Percentiles rank a stretch among this genome's conserved stretches.
phyloP scores from a whole-genome alignment of 805 yeast species.

The Saccharomycopsis javanensis region DNA sequence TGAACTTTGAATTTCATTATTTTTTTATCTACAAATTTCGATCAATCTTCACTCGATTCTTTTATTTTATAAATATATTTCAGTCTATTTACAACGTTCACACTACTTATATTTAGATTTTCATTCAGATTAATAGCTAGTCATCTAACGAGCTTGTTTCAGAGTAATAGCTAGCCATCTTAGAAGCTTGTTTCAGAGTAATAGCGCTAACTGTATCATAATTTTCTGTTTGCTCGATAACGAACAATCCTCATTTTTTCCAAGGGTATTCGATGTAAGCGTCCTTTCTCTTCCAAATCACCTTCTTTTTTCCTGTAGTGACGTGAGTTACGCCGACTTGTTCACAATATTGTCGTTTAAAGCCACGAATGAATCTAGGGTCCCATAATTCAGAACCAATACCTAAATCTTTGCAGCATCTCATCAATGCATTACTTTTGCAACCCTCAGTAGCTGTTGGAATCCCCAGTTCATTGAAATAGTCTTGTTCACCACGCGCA shows the following conservation, averaged over 20 bases:
- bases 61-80: no score
- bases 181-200: no score
- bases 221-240: no score
- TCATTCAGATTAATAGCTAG: no score
- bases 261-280: constrained; percentile 81
- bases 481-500: constrained; percentile 94
- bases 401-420: constrained; percentile 96
- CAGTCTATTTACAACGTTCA: no score
- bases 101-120: no score
- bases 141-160: no score
- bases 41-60: no score
- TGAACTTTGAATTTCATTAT: no score
- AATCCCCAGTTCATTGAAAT: constrained; percentile 73
- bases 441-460: constrained; percentile 98
- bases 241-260: constrained; percentile 27
- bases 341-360: constrained; percentile 59
- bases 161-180: no score
- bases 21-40: no score
- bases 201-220: no score
- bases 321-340: constrained; percentile 81
- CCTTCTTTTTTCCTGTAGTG: constrained; percentile 74
- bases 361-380: constrained; percentile 71
- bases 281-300: constrained; percentile 85
- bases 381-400: constrained; percentile 98
- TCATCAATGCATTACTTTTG: constrained; percentile 91